Conservation (phyloP, 1,284 basidiomycete species). For the Moesziomyces parantarcticus region DNA sequence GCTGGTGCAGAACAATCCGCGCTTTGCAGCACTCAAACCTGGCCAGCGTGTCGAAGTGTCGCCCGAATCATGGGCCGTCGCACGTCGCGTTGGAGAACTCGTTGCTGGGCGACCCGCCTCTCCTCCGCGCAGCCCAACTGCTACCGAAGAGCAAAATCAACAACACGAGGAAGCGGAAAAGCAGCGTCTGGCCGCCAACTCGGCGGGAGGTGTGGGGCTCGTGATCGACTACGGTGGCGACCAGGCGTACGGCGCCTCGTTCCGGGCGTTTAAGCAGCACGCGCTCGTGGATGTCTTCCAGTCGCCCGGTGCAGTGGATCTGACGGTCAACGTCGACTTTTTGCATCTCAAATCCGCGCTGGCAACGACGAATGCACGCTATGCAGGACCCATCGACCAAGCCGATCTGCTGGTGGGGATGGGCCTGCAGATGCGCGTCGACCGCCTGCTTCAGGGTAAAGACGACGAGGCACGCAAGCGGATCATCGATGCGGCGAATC, state of each 20-base stretch:
- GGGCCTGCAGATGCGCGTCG: slow-evolving; percentile 76
- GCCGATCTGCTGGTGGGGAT: slow-evolving; percentile 74
- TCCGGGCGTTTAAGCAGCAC: slow-evolving; percentile 92
- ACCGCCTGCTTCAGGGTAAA: slow-evolving; percentile 72
- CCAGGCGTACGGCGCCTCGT: slow-evolving; percentile 78
- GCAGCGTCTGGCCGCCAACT: slow-evolving; percentile 27
- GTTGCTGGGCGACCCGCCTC: slow-evolving; percentile 53
- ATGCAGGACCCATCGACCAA: slow-evolving; percentile 78
- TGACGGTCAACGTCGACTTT: slow-evolving; percentile 97
- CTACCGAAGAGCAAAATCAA: slow-evolving; percentile 3
- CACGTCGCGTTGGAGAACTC: slow-evolving; percentile 58
- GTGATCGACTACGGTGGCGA: slow-evolving; percentile 91
- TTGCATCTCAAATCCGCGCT: slow-evolving; percentile 84
- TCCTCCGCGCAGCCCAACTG: slow-evolving; percentile 2
- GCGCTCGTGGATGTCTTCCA: slow-evolving; percentile 86
- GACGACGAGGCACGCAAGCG: slow-evolving; percentile 71
- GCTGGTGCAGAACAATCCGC: slow-evolving; percentile 54
- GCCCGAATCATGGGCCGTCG: slow-evolving; percentile 62
- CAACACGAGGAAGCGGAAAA: slow-evolving; percentile 8
- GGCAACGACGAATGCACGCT: slow-evolving; percentile 63
- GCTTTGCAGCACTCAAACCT: slow-evolving; percentile 53
- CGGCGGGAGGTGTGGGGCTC: slow-evolving; percentile 78
- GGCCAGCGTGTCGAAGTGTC: slow-evolving; percentile 64
- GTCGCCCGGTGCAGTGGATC: slow-evolving; percentile 85
- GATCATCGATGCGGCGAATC: slow-evolving; percentile 70